These are phyloP conservation scores for Pyrenochaeta sp. DNA, from an alignment of 2,329 filamentous ascomycete species.

Conservation along the genomic window DNA sequence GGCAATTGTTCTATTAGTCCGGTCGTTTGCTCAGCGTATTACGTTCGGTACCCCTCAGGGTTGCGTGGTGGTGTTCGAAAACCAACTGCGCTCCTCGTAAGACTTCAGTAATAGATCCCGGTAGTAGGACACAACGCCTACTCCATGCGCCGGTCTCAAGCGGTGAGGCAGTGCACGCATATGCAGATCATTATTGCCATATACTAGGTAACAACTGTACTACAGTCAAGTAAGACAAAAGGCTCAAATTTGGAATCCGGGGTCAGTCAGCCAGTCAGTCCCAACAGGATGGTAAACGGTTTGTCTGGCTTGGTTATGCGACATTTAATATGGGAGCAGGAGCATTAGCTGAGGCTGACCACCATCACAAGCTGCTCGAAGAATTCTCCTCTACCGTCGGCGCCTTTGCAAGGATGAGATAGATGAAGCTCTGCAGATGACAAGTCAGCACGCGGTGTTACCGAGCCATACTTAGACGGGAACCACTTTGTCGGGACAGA, in stretches of 20 bases:
- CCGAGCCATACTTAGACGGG: conserved; percentile 27
- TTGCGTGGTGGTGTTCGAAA: not conserved
- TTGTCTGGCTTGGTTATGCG: conserved; percentile 11
- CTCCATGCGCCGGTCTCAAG: conserved; percentile 11
- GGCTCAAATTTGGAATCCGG: conserved; percentile 15
- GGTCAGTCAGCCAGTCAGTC: conserved; percentile 19
- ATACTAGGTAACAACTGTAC: conserved; percentile 10
- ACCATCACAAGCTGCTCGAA: conserved; percentile 16
- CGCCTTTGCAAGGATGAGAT: conserved; percentile 18
- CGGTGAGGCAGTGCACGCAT: conserved; percentile 12
- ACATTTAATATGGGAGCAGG: conserved; percentile 24
- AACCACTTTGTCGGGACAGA: conserved; percentile 16
- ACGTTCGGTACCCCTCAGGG: conserved; percentile 5
- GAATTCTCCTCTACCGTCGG: conserved; percentile 23
- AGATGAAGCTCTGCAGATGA: conserved; percentile 37
- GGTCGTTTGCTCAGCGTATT: not conserved
- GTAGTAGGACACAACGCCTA: conserved; percentile 4
- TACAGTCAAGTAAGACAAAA: conserved; percentile 13
- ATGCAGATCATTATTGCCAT: conserved; percentile 6
- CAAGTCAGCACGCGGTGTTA: conserved; percentile 41
- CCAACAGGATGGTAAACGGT: conserved; percentile 17
- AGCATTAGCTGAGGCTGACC: conserved; percentile 35
- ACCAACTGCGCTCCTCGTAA: conserved; percentile 1
- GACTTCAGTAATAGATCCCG: conserved; percentile 1
- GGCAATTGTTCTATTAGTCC: conserved; percentile 10